Evolutionary conservation across 2,329 filamentous ascomycete species (phyloP), one percentile per base, ranked within the genome.

Genomic region (Aquanectria penicillioides): DNA sequence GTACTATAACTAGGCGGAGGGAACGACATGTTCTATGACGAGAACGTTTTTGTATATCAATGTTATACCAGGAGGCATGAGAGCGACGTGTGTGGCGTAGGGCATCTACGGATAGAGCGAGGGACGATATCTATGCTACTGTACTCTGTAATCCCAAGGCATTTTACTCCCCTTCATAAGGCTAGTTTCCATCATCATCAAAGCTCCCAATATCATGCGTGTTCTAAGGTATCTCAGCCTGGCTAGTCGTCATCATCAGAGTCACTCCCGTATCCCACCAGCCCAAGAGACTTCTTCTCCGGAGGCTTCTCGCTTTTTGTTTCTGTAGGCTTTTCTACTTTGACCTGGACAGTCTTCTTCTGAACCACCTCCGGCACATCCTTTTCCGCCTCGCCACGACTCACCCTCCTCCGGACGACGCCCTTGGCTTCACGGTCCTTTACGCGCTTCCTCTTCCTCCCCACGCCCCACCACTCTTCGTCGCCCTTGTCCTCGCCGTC

Each of bases 221-320:
- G 33, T 15, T 46, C 7, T 36, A n/a, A 17, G 29, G n/a, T 54
- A 28, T 36, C 15, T 38, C 46, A 17, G 13, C 22, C 17, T 41
- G 18, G 50, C 60, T 63, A 69, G 71, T 83, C 80, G 28, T 73
- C 77, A 40, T 73, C 77, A 40, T 86, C 85, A 1, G 85, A 88
- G 5, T 70, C 63, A 36, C 68, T 70, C 33, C 80, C 85, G 62
- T 88, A 88, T 56, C 78, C 80, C 11, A 87, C 85, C 33, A 88
- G 69, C 0, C 78, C 78, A 40, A 80, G 31, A 6, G 59, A 40
- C 64, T 68, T 69, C 64, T 68, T 68, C 57, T 65, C 58, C 8
- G 64, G 59, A 18, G 36, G 59, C 15, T 38, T 44, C 43, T 34
- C 38, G 22, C 26, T 36, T 48, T 59, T 44, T 13, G 26, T 23